A percentile compares a stretch with the other conserved stretches of the same genome.
Conservation (phyloP, 2,329 filamentous ascomycete species). For the Herpotrichia juniperi region DNA sequence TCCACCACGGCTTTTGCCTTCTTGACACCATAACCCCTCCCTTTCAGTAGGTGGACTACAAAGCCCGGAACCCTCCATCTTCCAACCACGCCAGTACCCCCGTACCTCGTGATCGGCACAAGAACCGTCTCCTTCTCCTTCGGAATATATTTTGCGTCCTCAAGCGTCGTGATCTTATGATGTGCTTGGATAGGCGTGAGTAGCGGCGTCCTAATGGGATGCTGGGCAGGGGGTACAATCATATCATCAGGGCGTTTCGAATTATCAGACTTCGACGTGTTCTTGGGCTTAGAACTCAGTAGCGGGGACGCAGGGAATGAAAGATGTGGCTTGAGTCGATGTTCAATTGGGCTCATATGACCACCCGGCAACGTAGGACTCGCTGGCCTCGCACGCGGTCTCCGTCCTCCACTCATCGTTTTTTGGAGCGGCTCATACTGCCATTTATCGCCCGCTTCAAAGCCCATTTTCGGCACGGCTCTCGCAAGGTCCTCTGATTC, state of each 20-base stretch:
- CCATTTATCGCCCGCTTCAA: background rate
- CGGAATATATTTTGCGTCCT: conserved; percentile 26
- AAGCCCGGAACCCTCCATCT: conserved; percentile 39
- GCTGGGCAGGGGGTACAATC: background rate
- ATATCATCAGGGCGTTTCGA: too few species aligned
- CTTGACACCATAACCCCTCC: conserved; percentile 7
- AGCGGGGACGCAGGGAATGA: background rate
- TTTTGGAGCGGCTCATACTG: background rate
- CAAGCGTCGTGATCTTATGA: conserved; percentile 21
- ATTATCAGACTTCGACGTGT: too few species aligned
- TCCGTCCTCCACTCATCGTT: background rate
- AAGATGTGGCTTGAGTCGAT: background rate
- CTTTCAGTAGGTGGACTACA: conserved; percentile 10
- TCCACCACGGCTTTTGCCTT: conserved; percentile 3
- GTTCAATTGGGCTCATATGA: background rate
- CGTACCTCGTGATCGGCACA: conserved; percentile 38
- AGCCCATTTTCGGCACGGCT: background rate
- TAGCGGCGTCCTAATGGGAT: conserved; percentile 1
- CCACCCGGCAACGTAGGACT: background rate
- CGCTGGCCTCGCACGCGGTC: background rate
- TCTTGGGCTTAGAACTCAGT: too few species aligned
- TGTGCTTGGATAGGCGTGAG: conserved; percentile 19
- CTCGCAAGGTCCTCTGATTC: background rate
- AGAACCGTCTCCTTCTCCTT: conserved; percentile 21
- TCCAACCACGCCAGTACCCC: conserved; percentile 45